Base-by-base conservation (phyloP, 345 rosid genomes). In the Salix arbutifolia region DNA sequence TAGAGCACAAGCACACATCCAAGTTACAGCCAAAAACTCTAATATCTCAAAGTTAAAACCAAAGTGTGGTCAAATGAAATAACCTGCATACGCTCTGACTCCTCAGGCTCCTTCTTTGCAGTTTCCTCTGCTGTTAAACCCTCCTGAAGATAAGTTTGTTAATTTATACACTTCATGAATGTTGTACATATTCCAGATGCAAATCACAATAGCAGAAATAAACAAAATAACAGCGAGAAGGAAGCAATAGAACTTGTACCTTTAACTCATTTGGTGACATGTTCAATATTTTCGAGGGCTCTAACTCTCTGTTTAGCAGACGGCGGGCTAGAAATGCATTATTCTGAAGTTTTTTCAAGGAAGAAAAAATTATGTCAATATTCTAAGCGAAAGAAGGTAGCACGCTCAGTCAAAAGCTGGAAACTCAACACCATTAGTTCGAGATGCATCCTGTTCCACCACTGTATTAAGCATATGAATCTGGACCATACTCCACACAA, bases 261-360 rank as follows among this genome's bases (percentile, higher is more conserved):
- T 94, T 96, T 81, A 96, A 84, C 77, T 96, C 98, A 78, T 73
- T 87, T 46, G 98, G 98, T 44, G 96, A 86, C 99, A 96, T 96
- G 80, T 85, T 88, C 81, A 92, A 81, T 81, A 96, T 90, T 85
- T 89, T 90, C n/a, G 86, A 78, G 69, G 99, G 97, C 74, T 88
- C 87, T 82, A 93, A 78, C 84, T 94, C 97, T 76, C 92, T 90
- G 80, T 87, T 96, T 58, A 96, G 87, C 16, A 96, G 85, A 26
- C 99, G 90, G 4, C 80, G 80, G 42, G 99, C 93, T 64, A 96
- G 90, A 60, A 88, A 44, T 52, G 86, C 65, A 78, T 81, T 91
- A 73, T 84, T 83, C 92, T 91, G 85, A 50, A 28, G 61, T 5
- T 11, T 21, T 8, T 62, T 64, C 46, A 64, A n/a, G 7, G 21